Percentiles rank a stretch among this genome's conserved stretches.
phyloP scores from a whole-genome alignment of 495 filamentous ascomycete species.

The Neurospora intermedia region DNA sequence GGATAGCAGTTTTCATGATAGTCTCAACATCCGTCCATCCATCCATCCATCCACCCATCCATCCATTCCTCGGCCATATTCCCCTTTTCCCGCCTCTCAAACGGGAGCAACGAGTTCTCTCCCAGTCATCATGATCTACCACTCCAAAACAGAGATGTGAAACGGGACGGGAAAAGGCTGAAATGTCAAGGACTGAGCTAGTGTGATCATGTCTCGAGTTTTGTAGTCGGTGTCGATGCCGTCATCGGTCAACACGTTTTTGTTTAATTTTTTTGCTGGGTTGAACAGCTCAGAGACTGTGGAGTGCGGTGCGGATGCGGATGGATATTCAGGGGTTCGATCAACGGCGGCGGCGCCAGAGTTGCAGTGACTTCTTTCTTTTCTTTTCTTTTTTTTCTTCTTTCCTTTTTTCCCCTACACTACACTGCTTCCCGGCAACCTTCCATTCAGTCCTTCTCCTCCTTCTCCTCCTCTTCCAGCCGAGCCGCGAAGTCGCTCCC shows the following conservation, averaged over 20 bases:
- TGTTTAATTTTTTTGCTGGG: background rate
- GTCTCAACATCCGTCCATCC: background rate
- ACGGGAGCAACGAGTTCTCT: background rate
- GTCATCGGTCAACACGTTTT: background rate
- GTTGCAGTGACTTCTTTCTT: background rate
- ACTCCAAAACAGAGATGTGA: background rate
- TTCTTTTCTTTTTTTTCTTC: background rate
- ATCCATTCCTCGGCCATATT: background rate
- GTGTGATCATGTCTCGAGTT: background rate
- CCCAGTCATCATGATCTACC: background rate
- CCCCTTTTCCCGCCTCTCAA: background rate
- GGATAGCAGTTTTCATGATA: background rate
- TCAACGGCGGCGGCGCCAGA: background rate
- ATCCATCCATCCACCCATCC: background rate
- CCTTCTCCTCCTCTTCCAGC: background rate
- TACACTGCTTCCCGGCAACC: background rate
- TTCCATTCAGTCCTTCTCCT: background rate
- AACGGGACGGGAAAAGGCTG: background rate
- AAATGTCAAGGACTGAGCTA: background rate
- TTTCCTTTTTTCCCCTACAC: background rate
- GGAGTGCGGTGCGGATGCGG: background rate
- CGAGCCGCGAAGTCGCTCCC: background rate
- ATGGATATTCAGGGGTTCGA: background rate
- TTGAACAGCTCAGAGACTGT: background rate
- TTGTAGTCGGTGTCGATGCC: background rate